These are phyloP conservation scores for Vigna angularis DNA, from an alignment of 306 rosid species.

Conservation along the genomic window DNA sequence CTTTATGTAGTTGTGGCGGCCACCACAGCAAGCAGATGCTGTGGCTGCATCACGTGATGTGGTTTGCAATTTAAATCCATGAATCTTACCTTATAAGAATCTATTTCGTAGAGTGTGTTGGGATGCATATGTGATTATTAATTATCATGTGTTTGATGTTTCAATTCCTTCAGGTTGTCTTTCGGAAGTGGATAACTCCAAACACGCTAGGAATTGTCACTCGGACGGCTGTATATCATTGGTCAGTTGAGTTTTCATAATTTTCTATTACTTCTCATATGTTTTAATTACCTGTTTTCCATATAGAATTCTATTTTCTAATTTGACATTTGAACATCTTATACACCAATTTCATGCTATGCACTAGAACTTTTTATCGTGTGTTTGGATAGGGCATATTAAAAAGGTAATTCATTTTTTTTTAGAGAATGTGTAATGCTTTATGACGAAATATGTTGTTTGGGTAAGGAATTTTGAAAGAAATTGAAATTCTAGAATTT, in stretches of 20 bases:
- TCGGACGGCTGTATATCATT: conserved; percentile 39
- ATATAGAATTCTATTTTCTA: conserved; percentile 10
- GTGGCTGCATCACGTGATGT: not conserved
- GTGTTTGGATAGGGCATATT: too few species aligned
- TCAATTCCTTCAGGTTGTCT: conserved; percentile 53
- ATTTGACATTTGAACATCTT: not conserved
- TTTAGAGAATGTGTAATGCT: too few species aligned
- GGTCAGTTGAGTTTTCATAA: conserved; percentile 48
- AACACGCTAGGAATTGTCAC: conserved; percentile 61
- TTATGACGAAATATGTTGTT: too few species aligned
- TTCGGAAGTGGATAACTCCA: conserved; percentile 72
- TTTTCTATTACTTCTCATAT: not conserved
- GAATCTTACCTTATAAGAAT: not conserved
- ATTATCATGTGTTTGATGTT: not conserved
- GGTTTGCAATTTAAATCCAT: conserved; percentile 4
- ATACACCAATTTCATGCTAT: not conserved
- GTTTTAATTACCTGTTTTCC: conserved; percentile 1
- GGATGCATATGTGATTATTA: not conserved
- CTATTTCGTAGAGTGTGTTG: conserved; percentile 22
- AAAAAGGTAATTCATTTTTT: too few species aligned
- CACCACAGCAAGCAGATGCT: not conserved
- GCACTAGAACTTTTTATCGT: not conserved
- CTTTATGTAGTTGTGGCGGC: not conserved
- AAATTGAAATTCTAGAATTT: too few species aligned
- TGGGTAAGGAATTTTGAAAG: too few species aligned